These are phyloP conservation scores for Eimeria brunetti DNA, from an alignment of 169 alveolate species.

Conservation along the genomic window DNA sequence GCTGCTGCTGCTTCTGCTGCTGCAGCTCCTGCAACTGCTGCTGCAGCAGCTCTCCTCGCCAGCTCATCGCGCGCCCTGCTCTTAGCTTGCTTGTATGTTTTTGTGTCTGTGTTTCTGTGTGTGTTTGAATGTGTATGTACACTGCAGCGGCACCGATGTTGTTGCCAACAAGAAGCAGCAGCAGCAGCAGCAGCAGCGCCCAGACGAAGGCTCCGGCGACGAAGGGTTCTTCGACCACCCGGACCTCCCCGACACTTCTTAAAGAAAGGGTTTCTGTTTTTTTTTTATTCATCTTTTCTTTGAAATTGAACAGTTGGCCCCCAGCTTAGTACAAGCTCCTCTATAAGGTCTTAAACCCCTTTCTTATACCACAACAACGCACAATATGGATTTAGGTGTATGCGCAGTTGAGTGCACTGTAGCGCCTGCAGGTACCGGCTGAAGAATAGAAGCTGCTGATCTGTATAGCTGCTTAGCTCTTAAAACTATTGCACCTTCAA, in stretches of 20 bases:
- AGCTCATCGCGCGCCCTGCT: no score
- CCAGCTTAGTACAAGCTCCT: neutral
- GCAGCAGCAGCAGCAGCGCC: constrained; percentile 1
- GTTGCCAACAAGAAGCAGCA: constrained; percentile 25
- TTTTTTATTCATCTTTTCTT: no score
- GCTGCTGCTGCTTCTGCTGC: no score
- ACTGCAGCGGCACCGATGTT: constrained; percentile 55
- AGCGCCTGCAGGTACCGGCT: neutral
- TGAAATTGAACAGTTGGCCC: neutral
- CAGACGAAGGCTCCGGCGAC: constrained; percentile 29
- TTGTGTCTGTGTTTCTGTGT: neutral
- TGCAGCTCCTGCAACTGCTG: no score
- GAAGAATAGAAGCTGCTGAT: neutral
- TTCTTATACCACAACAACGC: no score
- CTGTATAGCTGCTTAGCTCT: neutral
- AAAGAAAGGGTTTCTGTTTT: no score
- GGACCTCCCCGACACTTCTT: constrained; percentile 3
- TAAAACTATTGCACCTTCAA: no score
- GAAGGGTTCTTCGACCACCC: constrained; percentile 55
- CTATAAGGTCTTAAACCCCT: neutral
- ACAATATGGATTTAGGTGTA: neutral
- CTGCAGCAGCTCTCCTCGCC: no score
- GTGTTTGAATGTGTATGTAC: no score
- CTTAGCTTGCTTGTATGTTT: neutral
- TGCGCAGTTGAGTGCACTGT: neutral